Evolutionary conservation across 2,329 filamentous ascomycete genomes (phyloP), one percentile per base, ranked within the genome.

Genomic region (Botrytis aclada): DNA sequence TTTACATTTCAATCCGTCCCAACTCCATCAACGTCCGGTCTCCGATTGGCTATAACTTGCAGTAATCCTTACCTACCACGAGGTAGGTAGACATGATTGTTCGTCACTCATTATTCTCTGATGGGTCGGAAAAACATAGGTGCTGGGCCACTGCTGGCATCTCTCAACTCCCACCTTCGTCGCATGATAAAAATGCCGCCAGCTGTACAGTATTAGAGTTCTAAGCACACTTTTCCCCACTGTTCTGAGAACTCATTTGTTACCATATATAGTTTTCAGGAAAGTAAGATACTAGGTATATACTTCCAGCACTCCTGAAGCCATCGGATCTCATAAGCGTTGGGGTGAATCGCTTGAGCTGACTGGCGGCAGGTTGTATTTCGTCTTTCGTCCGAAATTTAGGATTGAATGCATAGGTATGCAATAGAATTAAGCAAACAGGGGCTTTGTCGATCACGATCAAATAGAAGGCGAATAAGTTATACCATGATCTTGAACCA

Each of bases 21-120:
- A 37, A 71, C 34, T 41, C 47, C 25, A 71, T 45, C 58, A 32
- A 41, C 8, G 2, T 10, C 29, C 29, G 25, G 8, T 34, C 25
- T 45, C 64, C 32, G 39, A 65, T 39, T 65, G 60, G 37, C 34
- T 37, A 20, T 12, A 18, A 32, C 34, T 37, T 34, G 45, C 8
- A 54, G 45, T 12, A 54, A 69, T 72, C 62, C 70, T 72, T 72
- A 63, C 32, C 60, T 51, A 51, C 70, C 70, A 67, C 70, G 70
- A 67, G 62, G 63, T 39, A 47, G 56, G 51, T 60, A 70, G 67
- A 70, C 18, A 58, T 58, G 20, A 69, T 39, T n/a, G 54, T 69
- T 69, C 51, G 51, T 69, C 51, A 69, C 51, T 22, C 66, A 69
- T 60, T 41, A 7, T 69, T 45, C 39, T 43, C 9, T 22, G 43